Evolutionary conservation across 2,329 filamentous ascomycete genomes (phyloP), one percentile per base, ranked within the genome.

Genomic region (Penicillium sp.): DNA sequence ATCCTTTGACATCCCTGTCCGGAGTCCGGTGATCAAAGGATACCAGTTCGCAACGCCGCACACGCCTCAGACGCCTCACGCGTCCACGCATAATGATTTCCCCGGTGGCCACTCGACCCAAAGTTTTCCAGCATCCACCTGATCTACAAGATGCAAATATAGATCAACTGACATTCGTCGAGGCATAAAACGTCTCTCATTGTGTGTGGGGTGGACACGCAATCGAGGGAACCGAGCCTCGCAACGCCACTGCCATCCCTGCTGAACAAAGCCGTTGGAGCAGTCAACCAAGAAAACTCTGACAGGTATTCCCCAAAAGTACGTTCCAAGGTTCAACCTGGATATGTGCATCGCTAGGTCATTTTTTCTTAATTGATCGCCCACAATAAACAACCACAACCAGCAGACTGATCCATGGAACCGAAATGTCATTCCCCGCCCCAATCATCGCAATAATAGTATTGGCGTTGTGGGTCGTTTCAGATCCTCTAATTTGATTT

Each of bases 341-440:
- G n/a, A 19, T 19, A 39, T 13, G 16, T 10, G 24, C 24, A 19
- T 27, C 11, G 21, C 48, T 19, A 51, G 37, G 14, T 24, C 37
- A 43, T 21, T 24, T n/a, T 26, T n/a, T 1, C 22, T 45, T 5
- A 16, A 13, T 31, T 22, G 10, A 19, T 11, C 24, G 10, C 14
- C 49, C 53, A 54, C 55, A 65, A 64, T 55, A 63, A 60, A 64
- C 56, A 61, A 53, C 62, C 51, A 24, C 44, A 63, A 62, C 45
- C 45, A 49, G 56, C 47, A 26, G 39, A 3, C 29, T 44, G 26
- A 54, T 39, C 60, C 62, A 59, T 59, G 63, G 62, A 53, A 50
- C 33, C 3, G 22, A 39, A 50, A 27, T 50, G 48, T 29, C 48
- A 50, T 41, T 41, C 48, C 48, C 48, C 48, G 48, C 48, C 22